A percentile compares a stretch with the other conserved stretches of the same genome.
Conservation (phyloP, 73 alveolate genomes). For the Blepharisma japonicum region DNA sequence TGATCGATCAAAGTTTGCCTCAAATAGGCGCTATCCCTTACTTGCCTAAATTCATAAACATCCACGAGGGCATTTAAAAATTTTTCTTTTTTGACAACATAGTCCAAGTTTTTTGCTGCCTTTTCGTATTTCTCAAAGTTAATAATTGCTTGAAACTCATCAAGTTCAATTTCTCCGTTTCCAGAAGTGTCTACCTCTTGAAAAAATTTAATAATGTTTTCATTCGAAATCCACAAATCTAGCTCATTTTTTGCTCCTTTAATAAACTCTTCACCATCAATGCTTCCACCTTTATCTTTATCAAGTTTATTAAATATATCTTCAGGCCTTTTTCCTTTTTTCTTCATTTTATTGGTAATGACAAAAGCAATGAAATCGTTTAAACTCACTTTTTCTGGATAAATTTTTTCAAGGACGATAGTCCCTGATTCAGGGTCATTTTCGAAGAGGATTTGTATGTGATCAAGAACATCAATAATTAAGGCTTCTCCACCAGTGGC, state of each 20-base stretch:
- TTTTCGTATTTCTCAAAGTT: not conserved
- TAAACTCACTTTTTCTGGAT: not conserved
- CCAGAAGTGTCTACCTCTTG: not conserved
- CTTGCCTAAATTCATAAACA: not conserved
- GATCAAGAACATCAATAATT: not conserved
- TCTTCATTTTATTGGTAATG: not conserved
- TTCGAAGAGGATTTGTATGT: not conserved
- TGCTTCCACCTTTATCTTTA: not conserved
- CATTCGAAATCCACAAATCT: not conserved
- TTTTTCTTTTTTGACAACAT: not conserved
- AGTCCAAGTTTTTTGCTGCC: not conserved
- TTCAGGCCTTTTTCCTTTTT: not conserved
- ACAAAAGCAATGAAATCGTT: not conserved
- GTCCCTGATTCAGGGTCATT: not conserved
- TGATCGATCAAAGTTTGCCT: too few species aligned
- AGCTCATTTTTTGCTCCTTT: not conserved
- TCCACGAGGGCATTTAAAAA: not conserved
- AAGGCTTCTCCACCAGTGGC: conserved; percentile 3
- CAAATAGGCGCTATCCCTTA: too few species aligned
- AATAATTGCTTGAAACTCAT: not conserved
- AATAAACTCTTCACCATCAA: not conserved
- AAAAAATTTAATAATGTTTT: not conserved
- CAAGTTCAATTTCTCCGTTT: not conserved
- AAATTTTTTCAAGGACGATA: not conserved
- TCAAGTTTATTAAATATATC: not conserved